These are phyloP conservation scores for Ascochyta clinopodiicola DNA, from an alignment of 2,329 filamentous ascomycete species.

Conservation along the genomic window DNA sequence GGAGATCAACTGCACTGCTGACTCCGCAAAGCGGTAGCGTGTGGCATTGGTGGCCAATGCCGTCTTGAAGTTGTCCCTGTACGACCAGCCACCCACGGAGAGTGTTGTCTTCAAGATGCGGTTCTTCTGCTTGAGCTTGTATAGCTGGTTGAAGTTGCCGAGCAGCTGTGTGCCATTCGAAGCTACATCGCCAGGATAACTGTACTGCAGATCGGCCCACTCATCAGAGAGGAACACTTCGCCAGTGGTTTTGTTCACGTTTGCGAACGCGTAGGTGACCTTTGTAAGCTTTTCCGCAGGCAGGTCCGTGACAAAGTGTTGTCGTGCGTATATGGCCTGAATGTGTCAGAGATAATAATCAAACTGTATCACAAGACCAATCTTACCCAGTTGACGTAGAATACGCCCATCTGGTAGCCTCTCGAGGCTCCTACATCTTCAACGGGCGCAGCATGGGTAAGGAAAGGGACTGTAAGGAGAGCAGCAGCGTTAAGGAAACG, in stretches of 20 bases:
- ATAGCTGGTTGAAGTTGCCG: slow-evolving; percentile 79
- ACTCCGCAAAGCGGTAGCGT: slow-evolving; percentile 70
- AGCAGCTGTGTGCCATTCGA: slow-evolving; percentile 73
- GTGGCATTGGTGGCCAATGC: slow-evolving; percentile 69
- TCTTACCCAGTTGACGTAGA: slow-evolving; percentile 71
- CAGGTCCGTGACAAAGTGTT: slow-evolving; percentile 82
- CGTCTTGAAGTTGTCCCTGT: slow-evolving; percentile 75
- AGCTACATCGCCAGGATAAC: slow-evolving; percentile 70
- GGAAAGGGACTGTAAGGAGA: slow-evolving; percentile 26
- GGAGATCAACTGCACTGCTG: slow-evolving; percentile 76
- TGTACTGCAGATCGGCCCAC: slow-evolving; percentile 60
- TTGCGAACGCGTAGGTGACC: slow-evolving; percentile 88
- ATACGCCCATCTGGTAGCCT: slow-evolving; percentile 68
- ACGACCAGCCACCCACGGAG: slow-evolving; percentile 82
- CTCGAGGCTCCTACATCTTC: not conserved
- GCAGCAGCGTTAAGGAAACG: slow-evolving; percentile 27
- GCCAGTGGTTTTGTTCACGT: slow-evolving; percentile 77
- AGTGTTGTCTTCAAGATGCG: slow-evolving; percentile 79
- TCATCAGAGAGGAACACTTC: slow-evolving; percentile 59
- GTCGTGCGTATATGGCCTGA: slow-evolving; percentile 82
- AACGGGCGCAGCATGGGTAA: slow-evolving; percentile 25
- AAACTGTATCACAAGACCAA: not conserved
- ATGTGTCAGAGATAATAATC: not conserved
- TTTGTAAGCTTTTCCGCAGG: slow-evolving; percentile 84
- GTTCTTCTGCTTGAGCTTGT: slow-evolving; percentile 76